Evolutionary conservation across 208 protist species (phyloP).

Genomic region (Entamoeba histolytica): DNA sequence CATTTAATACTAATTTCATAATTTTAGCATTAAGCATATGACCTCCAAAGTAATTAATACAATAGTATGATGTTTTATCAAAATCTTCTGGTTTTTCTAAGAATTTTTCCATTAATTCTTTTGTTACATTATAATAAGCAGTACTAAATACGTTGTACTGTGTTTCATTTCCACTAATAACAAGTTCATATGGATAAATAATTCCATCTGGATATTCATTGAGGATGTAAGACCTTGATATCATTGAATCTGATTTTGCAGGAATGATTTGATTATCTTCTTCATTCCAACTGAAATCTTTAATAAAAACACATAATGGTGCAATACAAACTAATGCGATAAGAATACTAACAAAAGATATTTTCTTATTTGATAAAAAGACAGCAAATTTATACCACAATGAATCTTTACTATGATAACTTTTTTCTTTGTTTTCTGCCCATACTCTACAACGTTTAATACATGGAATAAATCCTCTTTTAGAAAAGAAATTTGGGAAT

Average conservation of each 20-base stretch:
- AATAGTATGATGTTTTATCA: not conserved
- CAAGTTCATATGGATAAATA: not conserved
- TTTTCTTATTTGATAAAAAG: not conserved
- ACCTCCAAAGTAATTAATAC: not conserved
- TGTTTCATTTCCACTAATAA: slow-evolving; percentile 2
- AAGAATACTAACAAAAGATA: not conserved
- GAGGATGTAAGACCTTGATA: not conserved
- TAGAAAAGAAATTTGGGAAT: slow-evolving; percentile 37
- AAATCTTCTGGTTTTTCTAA: not conserved
- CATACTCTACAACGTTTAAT: not conserved
- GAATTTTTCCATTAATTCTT: not conserved
- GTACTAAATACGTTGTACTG: slow-evolving; percentile 14
- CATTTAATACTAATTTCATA: not conserved
- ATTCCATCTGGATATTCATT: not conserved
- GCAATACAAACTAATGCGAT: not conserved
- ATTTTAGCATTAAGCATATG: not conserved
- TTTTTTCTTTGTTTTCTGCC: not conserved
- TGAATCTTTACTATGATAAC: not conserved
- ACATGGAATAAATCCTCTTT: not conserved
- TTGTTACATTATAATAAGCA: not conserved
- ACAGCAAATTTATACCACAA: not conserved
- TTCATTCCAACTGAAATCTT: not conserved
- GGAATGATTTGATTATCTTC: not conserved
- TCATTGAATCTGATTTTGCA: not conserved
- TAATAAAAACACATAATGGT: not conserved